Evolutionary conservation across 2,329 filamentous ascomycete genomes (phyloP).

Genomic region (Aureobasidium mangrovei): DNA sequence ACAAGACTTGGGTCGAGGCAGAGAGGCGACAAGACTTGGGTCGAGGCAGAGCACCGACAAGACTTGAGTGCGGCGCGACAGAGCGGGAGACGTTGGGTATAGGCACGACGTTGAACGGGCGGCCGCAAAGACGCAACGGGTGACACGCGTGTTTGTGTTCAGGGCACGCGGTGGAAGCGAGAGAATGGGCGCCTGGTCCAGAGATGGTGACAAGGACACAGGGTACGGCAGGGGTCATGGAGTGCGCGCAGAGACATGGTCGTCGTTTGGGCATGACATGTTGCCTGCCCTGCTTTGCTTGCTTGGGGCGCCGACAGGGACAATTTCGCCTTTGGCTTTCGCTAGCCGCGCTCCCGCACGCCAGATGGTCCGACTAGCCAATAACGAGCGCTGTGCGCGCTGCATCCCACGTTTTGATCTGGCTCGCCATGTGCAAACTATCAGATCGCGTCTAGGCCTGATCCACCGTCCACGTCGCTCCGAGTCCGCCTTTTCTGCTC

Average conservation of each 20-base stretch:
- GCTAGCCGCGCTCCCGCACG: slow-evolving; percentile 1
- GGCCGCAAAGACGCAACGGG: background rate
- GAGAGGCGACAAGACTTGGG: background rate
- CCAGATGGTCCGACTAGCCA: background rate
- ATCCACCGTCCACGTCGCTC: background rate
- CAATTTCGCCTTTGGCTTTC: background rate
- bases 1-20: background rate
- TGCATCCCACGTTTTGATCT: slow-evolving; percentile 10
- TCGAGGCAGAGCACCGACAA: background rate
- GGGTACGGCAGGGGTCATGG: background rate
- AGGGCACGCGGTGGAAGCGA: no score
- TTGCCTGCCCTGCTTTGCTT: background rate
- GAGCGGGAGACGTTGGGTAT: slow-evolving; percentile 6
- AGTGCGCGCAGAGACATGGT: background rate
- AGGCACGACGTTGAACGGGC: background rate
- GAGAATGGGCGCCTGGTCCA: no score
- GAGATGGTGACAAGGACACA: no score
- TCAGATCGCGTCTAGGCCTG: slow-evolving; percentile 10
- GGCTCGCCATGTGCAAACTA: slow-evolving; percentile 9
- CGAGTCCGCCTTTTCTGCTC: background rate
- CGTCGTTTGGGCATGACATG: background rate
- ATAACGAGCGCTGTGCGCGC: background rate
- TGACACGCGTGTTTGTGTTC: background rate
- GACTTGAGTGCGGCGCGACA: background rate
- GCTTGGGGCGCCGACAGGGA: background rate